These are phyloP conservation scores for Hypoxylon sp. DNA, from an alignment of 2,329 filamentous ascomycete species.

Conservation along the genomic window DNA sequence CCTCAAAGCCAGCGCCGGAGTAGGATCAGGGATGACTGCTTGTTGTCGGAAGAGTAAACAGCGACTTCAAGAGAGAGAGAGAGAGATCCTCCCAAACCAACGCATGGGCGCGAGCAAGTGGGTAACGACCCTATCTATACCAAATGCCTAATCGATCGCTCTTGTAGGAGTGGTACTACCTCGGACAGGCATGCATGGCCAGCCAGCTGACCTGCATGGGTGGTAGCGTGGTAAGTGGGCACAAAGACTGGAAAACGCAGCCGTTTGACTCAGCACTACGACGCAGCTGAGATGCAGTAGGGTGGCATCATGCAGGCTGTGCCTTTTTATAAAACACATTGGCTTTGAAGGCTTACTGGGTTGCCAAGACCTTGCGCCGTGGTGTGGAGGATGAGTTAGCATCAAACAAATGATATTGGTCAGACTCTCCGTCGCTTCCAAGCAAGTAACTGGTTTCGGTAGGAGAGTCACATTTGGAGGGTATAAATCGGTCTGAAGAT, in stretches of 20 bases:
- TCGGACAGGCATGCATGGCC: conserved; percentile 33
- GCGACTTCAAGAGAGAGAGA: conserved; percentile 26
- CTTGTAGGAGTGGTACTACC: conserved; percentile 15
- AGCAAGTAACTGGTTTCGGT: conserved; percentile 27
- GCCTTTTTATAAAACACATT: conserved; percentile 35
- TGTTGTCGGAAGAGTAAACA: conserved; percentile 20
- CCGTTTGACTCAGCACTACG: conserved; percentile 39
- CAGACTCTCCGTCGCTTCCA: neutral
- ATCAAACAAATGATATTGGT: conserved; percentile 4
- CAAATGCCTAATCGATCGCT: conserved; percentile 4
- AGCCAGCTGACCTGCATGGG: conserved; percentile 37
- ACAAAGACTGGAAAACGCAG: conserved; percentile 21
- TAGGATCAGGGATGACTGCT: conserved; percentile 13
- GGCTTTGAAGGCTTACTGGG: conserved; percentile 33
- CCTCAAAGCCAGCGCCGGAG: conserved; percentile 11
- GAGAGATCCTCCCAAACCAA: conserved; percentile 12
- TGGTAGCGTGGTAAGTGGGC: conserved; percentile 31
- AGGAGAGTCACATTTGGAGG: conserved; percentile 26
- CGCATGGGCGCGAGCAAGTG: conserved; percentile 30
- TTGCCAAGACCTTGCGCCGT: conserved; percentile 34
- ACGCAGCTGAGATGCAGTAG: conserved; percentile 36
- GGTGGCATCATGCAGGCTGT: conserved; percentile 42
- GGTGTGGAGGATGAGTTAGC: conserved; percentile 12
- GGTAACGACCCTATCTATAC: conserved; percentile 44
- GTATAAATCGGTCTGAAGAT: conserved; percentile 15